Evolutionary conservation across 106 monocot species (phyloP), one percentile per base, ranked within the genome.

Genomic region (Dendrobium nobile): DNA sequence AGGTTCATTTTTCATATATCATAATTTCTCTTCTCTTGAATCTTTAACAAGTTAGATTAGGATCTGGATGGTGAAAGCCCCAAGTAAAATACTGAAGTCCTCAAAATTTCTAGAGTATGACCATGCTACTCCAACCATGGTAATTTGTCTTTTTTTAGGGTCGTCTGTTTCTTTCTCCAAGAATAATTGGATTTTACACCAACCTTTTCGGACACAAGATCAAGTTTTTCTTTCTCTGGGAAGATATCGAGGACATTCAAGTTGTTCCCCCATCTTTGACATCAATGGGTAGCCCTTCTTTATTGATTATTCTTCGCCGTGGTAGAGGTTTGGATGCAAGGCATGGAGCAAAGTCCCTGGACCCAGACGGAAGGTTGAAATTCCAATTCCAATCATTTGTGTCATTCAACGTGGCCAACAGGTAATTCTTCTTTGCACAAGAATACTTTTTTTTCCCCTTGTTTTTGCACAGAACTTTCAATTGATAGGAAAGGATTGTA

Each of bases 221-320:
- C n/a, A 95, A 90, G 70, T 95, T 95, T 84, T 95, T 86, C 77
- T 85, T 95, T 80, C 86, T 95, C 5, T 92, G 95, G 95, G 95
- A 95, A 77, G 95, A 95, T 75, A 89, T 92, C 77, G 88, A 95
- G 72, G 90, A 95, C 41, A 95, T 95, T 16, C 90, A 95, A 82
- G 78, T 89, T 54, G 68, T 92, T 85, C 89, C 92, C 31, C 89
- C 95, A 70, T 79, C 92, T 55, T 44, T 95, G 18, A 81, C 91
- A 64, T 89, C 89, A 19, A 82, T 92, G 44, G 92, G 92, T 7
- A 95, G 95, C 37, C 95, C 95, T 7, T 95, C 95, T 77, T 56
- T 95, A 33, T 85, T 87, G 85, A 86, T 95, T 77, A 82, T 89
- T 78, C 92, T 95, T 33, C 81, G 80, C 17, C 80, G 77, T 51